phyloP scores from a whole-genome alignment of 2,329 filamentous ascomycete species.

The Polychaeton citri region DNA sequence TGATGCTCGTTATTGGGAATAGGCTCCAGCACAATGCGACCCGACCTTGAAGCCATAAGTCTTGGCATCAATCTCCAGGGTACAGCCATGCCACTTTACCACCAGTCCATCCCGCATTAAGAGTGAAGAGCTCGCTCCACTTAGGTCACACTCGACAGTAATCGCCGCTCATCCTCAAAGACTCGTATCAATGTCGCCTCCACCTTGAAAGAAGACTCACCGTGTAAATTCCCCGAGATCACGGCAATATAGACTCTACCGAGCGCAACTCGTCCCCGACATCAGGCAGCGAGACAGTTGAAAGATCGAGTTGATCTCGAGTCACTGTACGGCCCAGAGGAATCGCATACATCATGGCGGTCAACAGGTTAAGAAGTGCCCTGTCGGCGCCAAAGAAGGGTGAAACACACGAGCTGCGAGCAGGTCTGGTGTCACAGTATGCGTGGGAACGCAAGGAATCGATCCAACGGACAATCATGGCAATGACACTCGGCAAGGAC shows the following conservation, averaged over 20 bases:
- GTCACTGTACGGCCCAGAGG: too few relatives aligned
- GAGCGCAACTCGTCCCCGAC: too few relatives aligned
- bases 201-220: not conserved
- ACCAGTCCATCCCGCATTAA: too few relatives aligned
- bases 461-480: constrained; percentile 99
- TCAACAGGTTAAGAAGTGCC: constrained; percentile 88
- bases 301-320: too few relatives aligned
- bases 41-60: not conserved
- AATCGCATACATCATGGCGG: constrained; percentile 69
- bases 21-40: constrained; percentile 3
- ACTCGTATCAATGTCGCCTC: not conserved
- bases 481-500: constrained; percentile 98
- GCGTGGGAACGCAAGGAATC: constrained; percentile 97
- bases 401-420: constrained; percentile 93
- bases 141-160: too few relatives aligned
- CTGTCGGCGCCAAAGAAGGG: constrained; percentile 90
- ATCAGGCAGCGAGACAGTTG: too few relatives aligned
- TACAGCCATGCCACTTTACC: too few relatives aligned
- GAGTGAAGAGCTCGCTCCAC: too few relatives aligned
- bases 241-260: too few relatives aligned
- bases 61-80: not conserved
- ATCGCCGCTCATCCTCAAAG: not conserved
- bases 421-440: constrained; percentile 94
- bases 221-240: too few relatives aligned
- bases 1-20: too few relatives aligned